Base-by-base conservation (phyloP, 495 filamentous ascomycete genomes). In the Aspergillus haitiensis region DNA sequence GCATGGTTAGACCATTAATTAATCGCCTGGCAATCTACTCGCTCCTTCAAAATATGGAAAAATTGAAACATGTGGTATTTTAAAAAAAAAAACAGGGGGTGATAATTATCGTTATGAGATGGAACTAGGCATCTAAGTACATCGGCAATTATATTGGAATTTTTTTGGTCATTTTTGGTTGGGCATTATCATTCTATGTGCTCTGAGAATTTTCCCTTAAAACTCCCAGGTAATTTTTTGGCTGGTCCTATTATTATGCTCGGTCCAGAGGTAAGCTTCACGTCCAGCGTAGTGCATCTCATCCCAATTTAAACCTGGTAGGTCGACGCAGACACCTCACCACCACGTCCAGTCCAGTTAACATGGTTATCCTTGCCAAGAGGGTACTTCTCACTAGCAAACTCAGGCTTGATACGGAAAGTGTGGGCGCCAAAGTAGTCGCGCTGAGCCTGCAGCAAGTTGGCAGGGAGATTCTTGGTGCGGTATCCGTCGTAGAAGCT, bases 391-490 rank as follows among this genome's bases (percentile, higher is more conserved):
- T 79, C 85, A 72, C 68, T 93, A 64, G 92, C 93, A 65, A 66
- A 74, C 79, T 97, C 90, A 44, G 94, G 91, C 90, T 97, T 97
- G 83, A 97, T 88, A 68, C 82, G 82, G 91, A 98, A 98, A 59
- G 95, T 98, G 88, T 98, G 94, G 55, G 94, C 94, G 75, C 94
- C 88, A 72, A 98, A 98, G 88, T 98, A 98, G 76, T 98, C 94
- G 80, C 94, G 88, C 82, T 98, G 94, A 39, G 95, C 94, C 81
- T 98, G 94, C 64, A 98, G 83, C 57, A 98, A 82, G 86, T 98
- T 98, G 81, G 94, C 94, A 39, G 94, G 94, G 64, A 98, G 86
- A 70, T 97, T 84, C 82, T 90, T 88, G 67, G 92, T 91, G 75
- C 94, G 88, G 84, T 97, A 97, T 51, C 94, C 95, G 72, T 98